A percentile compares a stretch with the other conserved stretches of the same genome.
Evolutionary conservation across 2,329 filamentous ascomycete species (phyloP).

Genomic region (Diaporthe citriasiana): DNA sequence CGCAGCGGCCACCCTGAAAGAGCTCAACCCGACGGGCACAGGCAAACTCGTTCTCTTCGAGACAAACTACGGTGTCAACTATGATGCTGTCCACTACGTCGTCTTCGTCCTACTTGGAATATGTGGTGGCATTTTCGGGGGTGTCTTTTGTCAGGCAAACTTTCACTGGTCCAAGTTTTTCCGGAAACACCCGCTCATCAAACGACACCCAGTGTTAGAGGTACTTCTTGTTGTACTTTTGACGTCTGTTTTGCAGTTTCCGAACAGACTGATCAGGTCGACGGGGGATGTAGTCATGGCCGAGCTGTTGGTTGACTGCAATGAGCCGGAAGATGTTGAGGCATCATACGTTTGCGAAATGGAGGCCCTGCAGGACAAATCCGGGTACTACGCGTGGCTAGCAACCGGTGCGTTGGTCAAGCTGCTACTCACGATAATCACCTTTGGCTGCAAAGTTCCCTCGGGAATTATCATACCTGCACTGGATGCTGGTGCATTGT

Average conservation of each 20-base stretch:
- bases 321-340: constrained; percentile 34
- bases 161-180: constrained; percentile 70
- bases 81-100: constrained; percentile 67
- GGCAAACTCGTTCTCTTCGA: constrained; percentile 73
- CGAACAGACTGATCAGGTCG: constrained; percentile 67
- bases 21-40: constrained; percentile 71
- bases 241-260: constrained; percentile 68
- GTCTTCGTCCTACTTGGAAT: constrained; percentile 70
- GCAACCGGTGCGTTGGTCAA: constrained; percentile 67
- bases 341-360: constrained; percentile 61
- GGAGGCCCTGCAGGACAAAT: constrained; percentile 56
- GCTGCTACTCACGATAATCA: constrained; percentile 68
- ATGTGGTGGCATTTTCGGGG: constrained; percentile 71
- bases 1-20: constrained; percentile 68
- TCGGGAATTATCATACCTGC: constrained; percentile 73
- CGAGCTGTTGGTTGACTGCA: constrained; percentile 69
- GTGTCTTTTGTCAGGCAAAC: constrained; percentile 70
- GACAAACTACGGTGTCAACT: constrained; percentile 70
- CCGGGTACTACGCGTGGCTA: constrained; percentile 63
- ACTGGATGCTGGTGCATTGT: constrained; percentile 69
- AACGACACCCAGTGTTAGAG: constrained; percentile 68
- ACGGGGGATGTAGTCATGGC: constrained; percentile 70
- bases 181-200: constrained; percentile 65
- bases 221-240: constrained; percentile 66
- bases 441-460: constrained; percentile 72